phyloP scores from a whole-genome alignment of 2,329 filamentous ascomycete genomes.

The Calonectria montana region DNA sequence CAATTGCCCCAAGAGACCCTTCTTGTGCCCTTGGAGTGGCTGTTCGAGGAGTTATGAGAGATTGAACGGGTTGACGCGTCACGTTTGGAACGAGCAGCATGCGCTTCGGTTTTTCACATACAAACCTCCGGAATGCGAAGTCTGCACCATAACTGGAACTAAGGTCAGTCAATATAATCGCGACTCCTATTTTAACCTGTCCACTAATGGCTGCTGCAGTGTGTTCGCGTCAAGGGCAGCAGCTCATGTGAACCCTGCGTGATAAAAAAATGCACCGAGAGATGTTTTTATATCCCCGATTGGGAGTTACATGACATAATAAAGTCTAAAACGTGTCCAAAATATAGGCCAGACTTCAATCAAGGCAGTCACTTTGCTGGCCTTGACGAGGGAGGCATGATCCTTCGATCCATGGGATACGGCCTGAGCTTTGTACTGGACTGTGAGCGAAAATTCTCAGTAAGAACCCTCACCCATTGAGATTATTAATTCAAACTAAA shows the following conservation, averaged over 20 bases:
- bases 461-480: neutral
- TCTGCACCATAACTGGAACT: neutral
- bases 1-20: neutral
- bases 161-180: neutral
- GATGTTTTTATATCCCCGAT: neutral
- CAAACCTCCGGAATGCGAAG: neutral
- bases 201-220: neutral
- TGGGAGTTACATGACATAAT: neutral
- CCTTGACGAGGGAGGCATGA: neutral
- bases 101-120: neutral
- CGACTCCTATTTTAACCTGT: neutral
- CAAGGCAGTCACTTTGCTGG: neutral
- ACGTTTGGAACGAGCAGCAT: neutral
- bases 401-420: neutral
- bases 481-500: neutral
- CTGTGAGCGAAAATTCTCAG: neutral
- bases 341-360: neutral
- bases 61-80: neutral
- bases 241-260: no score
- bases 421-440: neutral
- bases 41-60: neutral
- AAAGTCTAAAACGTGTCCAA: neutral
- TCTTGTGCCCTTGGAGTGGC: neutral
- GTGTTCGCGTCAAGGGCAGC: neutral
- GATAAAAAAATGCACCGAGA: no score